Evolutionary conservation across 2,329 filamentous ascomycete genomes (phyloP).

Genomic region (Pestalotiopsis sp.): DNA sequence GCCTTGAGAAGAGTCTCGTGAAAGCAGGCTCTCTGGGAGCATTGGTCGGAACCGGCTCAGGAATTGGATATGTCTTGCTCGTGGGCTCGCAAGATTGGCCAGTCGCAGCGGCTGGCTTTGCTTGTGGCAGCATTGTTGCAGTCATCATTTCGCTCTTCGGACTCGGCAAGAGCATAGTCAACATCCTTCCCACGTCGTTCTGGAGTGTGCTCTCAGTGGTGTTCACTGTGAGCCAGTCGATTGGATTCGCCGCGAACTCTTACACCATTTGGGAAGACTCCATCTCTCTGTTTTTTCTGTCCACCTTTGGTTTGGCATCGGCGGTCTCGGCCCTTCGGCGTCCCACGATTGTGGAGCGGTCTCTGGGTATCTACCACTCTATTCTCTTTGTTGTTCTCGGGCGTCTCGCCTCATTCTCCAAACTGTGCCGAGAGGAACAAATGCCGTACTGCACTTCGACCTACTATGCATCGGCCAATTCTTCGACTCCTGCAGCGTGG

Average conservation of each 20-base stretch:
- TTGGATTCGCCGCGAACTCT: constrained; percentile 95
- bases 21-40: constrained; percentile 37
- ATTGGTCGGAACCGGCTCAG: constrained; percentile 33
- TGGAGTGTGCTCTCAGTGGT: constrained; percentile 88
- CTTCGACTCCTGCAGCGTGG: constrained; percentile 91
- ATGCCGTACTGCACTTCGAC: constrained; percentile 96
- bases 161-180: constrained; percentile 44
- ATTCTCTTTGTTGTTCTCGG: constrained; percentile 78
- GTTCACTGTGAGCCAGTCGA: constrained; percentile 84
- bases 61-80: constrained; percentile 31
- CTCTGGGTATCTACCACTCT: constrained; percentile 82
- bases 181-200: constrained; percentile 69
- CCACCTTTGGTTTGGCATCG: constrained; percentile 80
- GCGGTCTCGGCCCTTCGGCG: constrained; percentile 76
- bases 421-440: constrained; percentile 94
- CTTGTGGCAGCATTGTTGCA: constrained; percentile 45
- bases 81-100: constrained; percentile 41
- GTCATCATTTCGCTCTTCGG: constrained; percentile 45
- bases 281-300: constrained; percentile 88
- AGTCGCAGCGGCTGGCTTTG: constrained; percentile 40
- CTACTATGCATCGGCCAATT: constrained; percentile 89
- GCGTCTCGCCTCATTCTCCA: constrained; percentile 81
- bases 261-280: constrained; percentile 99
- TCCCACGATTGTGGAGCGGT: constrained; percentile 65
- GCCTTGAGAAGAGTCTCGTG: constrained; percentile 40